phyloP scores from a whole-genome alignment of 441 rosid species.

The Lepidium campestre region DNA sequence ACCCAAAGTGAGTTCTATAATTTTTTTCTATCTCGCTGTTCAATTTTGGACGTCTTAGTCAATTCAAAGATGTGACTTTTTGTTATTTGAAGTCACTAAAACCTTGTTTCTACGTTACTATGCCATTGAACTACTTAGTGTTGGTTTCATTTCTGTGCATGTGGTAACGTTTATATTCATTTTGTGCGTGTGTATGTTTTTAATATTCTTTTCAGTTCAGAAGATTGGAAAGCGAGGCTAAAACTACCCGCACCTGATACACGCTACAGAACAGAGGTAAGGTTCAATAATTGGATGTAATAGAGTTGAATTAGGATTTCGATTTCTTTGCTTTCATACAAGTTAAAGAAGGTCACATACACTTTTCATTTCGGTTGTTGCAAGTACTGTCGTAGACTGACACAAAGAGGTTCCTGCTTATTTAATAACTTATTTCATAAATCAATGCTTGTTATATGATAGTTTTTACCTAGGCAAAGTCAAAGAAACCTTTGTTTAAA shows the following conservation, averaged over 20 bases:
- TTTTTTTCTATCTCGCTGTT: too few relatives aligned
- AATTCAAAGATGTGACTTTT: neutral
- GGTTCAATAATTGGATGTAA: neutral
- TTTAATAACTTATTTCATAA: neutral
- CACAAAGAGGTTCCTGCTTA: neutral
- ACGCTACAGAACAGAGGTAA: constrained; percentile 88
- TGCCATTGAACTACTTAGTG: neutral
- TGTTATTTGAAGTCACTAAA: neutral
- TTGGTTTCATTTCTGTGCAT: neutral
- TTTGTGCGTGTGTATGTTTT: too few relatives aligned
- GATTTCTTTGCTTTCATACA: neutral
- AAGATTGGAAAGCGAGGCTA: constrained; percentile 91
- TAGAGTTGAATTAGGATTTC: neutral
- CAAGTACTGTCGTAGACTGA: neutral
- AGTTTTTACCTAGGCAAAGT: neutral
- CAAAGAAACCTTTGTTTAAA: neutral
- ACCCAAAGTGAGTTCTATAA: constrained; percentile 52
- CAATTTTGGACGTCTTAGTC: too few relatives aligned
- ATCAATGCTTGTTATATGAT: neutral
- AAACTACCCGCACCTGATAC: constrained; percentile 82
- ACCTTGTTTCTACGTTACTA: neutral
- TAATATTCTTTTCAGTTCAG: constrained; percentile 42
- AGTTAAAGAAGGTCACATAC: neutral
- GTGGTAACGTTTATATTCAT: neutral
- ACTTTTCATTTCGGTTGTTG: neutral